Evolutionary conservation across 2,329 filamentous ascomycete species (phyloP).

Genomic region (Microsporum audouinii): DNA sequence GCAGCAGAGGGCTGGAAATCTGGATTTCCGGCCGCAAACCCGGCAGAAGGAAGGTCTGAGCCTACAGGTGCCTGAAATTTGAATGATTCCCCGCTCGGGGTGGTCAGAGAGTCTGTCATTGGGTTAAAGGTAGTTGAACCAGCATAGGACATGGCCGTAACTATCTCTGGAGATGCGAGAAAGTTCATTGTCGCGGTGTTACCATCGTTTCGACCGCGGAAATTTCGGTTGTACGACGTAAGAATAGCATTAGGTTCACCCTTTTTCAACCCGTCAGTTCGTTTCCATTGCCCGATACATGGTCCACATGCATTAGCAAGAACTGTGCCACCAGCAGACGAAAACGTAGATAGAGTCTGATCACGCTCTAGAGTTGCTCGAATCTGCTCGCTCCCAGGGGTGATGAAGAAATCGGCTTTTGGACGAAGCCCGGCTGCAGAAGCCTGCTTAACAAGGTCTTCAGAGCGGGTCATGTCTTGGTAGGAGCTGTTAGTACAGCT

Average conservation of each 20-base stretch:
- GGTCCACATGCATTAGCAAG: constrained; percentile 92
- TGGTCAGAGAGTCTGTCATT: constrained; percentile 71
- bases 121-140: constrained; percentile 94
- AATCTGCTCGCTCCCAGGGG: constrained; percentile 93
- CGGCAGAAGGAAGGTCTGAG: constrained; percentile 51
- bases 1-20: constrained; percentile 62
- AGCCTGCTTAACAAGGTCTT: constrained; percentile 86
- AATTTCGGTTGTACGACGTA: constrained; percentile 97
- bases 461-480: constrained; percentile 93
- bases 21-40: constrained; percentile 71
- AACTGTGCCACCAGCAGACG: constrained; percentile 73
- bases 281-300: constrained; percentile 91
- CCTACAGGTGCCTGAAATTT: constrained; percentile 66
- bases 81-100: constrained; percentile 70
- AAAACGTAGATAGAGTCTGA: constrained; percentile 73
- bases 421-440: constrained; percentile 80
- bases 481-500: constrained; percentile 99
- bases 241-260: constrained; percentile 88
- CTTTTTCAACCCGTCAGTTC: constrained; percentile 73
- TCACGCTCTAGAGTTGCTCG: constrained; percentile 86
- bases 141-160: constrained; percentile 90
- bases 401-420: constrained; percentile 86
- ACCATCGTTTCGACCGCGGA: constrained; percentile 91
- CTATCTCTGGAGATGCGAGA: constrained; percentile 87
- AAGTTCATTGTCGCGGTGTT: constrained; percentile 99